Evolutionary conservation across 495 filamentous ascomycete genomes (phyloP), one percentile per base, ranked within the genome.

Genomic region (Acidomyces sp.): DNA sequence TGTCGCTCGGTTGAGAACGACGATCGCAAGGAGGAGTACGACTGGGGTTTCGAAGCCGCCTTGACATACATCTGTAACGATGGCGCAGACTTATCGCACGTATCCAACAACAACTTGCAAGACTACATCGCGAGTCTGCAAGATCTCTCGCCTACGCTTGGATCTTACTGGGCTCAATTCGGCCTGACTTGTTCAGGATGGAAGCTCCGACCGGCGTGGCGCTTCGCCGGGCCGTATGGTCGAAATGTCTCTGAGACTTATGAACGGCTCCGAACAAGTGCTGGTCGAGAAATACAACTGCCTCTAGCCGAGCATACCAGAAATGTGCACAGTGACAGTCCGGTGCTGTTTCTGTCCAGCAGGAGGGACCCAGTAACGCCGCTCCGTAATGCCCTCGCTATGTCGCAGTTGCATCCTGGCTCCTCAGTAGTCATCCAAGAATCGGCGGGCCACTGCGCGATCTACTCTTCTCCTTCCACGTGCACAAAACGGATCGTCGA

Each of bases 11-110:
- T 27, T 54, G 18, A 34, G 32, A 13, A 29, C 7, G 19, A 27
- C n/a, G 30, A 12, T 1, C 4, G 6, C 17, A 15, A 18, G 2
- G 16, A 23, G 29, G 7, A 7, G 3, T 3, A 30, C 32, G 22
- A 11, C 16, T 2, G n/a, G n/a, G n/a, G n/a, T n/a, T 13, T 45
- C 45, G 57, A 72, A 45, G 68, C 70, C 0, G 66, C 58, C 7
- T 49, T 63, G 12, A 74, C 75, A 2, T 75, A 85, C 28, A 56
- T 77, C 1, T 85, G 81, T 48, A 59, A 69, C 0, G 81, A 86
- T 54, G 67, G 66, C 0, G 63, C 65, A 20, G 62, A 61, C 12
- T 48, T 72, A 39, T 57, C 57, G 4, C 49, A 52, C 1, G 46
- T 61, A 2, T 66, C 63, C 3, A 40, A 63, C 0, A 51, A 60